Percentiles rank a stretch among this genome's conserved stretches.
Evolutionary conservation across 768 basidiomycete genomes (phyloP).

Genomic region (Neoboletus magnificus): DNA sequence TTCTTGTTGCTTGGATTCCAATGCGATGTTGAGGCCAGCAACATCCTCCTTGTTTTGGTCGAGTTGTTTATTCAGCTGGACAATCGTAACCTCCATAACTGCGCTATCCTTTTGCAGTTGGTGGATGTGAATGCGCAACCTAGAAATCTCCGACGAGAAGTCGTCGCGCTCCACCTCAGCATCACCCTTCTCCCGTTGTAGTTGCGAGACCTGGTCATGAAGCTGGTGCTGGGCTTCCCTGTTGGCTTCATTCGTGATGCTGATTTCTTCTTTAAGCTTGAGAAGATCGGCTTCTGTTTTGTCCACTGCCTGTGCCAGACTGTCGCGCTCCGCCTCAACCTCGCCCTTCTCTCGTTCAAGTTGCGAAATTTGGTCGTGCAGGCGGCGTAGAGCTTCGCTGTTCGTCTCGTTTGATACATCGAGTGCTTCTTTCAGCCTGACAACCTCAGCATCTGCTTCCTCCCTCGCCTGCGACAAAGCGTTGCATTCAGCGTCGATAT

Average conservation of each 20-base stretch:
- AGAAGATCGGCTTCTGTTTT: constrained; percentile 9
- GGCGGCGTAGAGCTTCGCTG: constrained; percentile 21
- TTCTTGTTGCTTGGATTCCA: constrained; percentile 94
- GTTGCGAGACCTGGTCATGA: constrained; percentile 6
- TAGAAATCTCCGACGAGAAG: constrained; percentile 52
- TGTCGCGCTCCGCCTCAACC: constrained; percentile 46
- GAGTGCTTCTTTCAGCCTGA: constrained; percentile 43
- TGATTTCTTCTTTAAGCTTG: constrained; percentile 43
- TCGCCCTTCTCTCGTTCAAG: constrained; percentile 42
- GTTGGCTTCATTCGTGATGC: constrained; percentile 44
- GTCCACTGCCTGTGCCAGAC: constrained; percentile 42
- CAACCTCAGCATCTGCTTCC: too few relatives aligned
- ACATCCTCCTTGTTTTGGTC: constrained; percentile 73
- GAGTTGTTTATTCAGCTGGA: constrained; percentile 65
- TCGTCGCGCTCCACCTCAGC: constrained; percentile 44
- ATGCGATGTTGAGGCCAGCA: constrained; percentile 81
- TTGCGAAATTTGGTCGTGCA: constrained; percentile 8
- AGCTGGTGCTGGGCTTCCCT: constrained; percentile 29
- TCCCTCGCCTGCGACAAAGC: too few relatives aligned
- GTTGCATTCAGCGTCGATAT: background rate
- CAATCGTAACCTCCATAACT: constrained; percentile 76
- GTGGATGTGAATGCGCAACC: constrained; percentile 60
- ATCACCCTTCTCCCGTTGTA: constrained; percentile 44
- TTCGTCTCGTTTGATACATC: constrained; percentile 45
- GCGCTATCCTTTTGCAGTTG: constrained; percentile 78